Evolutionary conservation across 2,329 filamentous ascomycete species (phyloP).

Genomic region (Cryphonectria parasitica): DNA sequence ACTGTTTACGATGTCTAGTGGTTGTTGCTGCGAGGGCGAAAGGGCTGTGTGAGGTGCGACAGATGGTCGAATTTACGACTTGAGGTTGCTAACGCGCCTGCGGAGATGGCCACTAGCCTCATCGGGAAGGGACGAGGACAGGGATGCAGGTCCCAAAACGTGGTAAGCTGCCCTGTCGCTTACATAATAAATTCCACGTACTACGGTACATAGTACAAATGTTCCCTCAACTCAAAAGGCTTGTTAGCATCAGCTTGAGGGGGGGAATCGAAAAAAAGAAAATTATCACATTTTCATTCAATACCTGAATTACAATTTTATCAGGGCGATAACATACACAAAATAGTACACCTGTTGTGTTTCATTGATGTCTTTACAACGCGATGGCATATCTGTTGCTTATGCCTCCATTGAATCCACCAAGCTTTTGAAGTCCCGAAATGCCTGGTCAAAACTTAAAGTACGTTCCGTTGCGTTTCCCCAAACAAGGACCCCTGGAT

Average conservation of each 20-base stretch:
- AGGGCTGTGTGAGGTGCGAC: constrained; percentile 26
- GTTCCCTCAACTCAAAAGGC: background rate
- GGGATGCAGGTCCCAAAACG: constrained; percentile 30
- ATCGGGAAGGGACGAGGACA: constrained; percentile 19
- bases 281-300: background rate
- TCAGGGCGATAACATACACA: background rate
- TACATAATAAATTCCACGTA: background rate
- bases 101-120: constrained; percentile 19
- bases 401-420: background rate
- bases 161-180: background rate
- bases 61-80: constrained; percentile 26
- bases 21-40: background rate
- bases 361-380: background rate
- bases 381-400: background rate
- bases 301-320: fast-evolving
- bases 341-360: background rate
- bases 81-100: constrained; percentile 28
- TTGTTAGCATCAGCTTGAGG: background rate
- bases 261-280: background rate
- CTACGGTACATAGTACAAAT: background rate
- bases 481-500: background rate
- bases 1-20: constrained; percentile 17
- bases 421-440: background rate
- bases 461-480: constrained; percentile 2
- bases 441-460: background rate